These are phyloP conservation scores for Pythium monospermum DNA, from an alignment of 352 stramenopile species.

Conservation along the genomic window DNA sequence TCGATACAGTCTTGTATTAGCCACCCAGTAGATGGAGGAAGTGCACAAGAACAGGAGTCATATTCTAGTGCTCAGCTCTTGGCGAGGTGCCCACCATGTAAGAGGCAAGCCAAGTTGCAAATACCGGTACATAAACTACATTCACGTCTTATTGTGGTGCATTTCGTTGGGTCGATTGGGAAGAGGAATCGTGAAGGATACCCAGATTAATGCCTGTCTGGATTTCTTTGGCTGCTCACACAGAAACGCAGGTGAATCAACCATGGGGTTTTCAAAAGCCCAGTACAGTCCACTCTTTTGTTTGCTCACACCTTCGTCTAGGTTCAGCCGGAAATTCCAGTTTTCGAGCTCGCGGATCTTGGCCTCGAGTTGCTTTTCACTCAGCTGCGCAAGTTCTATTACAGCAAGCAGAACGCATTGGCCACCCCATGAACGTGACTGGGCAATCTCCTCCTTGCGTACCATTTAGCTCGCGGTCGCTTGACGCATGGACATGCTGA, in stretches of 20 bases:
- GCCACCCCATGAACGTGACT: background rate
- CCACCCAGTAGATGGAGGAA: too few species aligned
- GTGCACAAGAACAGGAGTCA: too few species aligned
- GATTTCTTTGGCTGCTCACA: background rate
- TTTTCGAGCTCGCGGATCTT: slow-evolving; percentile 79
- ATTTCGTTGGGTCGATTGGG: background rate
- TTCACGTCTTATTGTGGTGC: too few species aligned
- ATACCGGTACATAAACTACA: too few species aligned
- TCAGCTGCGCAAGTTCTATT: slow-evolving; percentile 42
- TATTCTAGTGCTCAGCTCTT: too few species aligned
- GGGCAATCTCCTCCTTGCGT: background rate
- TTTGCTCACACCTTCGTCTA: slow-evolving; percentile 58
- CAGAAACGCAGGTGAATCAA: background rate
- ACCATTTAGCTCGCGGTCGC: slow-evolving; percentile 45
- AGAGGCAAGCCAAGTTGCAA: too few species aligned
- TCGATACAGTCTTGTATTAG: too few species aligned
- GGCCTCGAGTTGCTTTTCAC: slow-evolving; percentile 60
- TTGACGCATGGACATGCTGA: slow-evolving; percentile 28
- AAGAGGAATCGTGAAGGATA: background rate
- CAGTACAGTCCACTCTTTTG: background rate
- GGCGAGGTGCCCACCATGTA: too few species aligned
- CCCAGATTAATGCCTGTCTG: background rate
- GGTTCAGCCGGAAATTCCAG: slow-evolving; percentile 76
- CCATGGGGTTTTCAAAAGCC: background rate
- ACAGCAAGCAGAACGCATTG: background rate